Conservation (phyloP, 257 asterid species). For the Rauvolfia tetraphylla region DNA sequence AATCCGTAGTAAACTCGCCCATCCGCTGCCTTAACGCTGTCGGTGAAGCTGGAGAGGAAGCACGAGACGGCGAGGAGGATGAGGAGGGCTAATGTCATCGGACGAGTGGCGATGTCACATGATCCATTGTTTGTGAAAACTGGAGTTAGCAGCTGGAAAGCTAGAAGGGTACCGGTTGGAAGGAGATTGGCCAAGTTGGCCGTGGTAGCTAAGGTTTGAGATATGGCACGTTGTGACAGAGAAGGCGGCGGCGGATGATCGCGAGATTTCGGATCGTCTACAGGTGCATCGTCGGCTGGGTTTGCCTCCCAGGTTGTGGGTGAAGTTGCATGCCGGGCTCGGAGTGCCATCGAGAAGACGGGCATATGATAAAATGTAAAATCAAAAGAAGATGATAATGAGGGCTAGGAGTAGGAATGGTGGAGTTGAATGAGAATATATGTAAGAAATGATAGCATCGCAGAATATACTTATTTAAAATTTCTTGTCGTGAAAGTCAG, state of each 20-base stretch:
- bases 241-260: slow-evolving; percentile 10
- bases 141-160: slow-evolving; percentile 65
- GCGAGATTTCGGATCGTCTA: slow-evolving; percentile 12
- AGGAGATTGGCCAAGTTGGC: slow-evolving; percentile 73
- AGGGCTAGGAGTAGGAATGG: background rate
- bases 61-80: slow-evolving; percentile 37
- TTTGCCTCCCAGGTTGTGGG: background rate
- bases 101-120: slow-evolving; percentile 43
- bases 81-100: slow-evolving; percentile 39
- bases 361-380: too few species aligned
- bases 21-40: slow-evolving; percentile 39
- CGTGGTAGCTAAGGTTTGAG: slow-evolving; percentile 32
- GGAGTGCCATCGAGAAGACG: background rate
- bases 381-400: background rate
- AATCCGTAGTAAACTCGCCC: slow-evolving; percentile 54
- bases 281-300: background rate
- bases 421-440: background rate
- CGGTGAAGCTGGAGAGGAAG: slow-evolving; percentile 60
- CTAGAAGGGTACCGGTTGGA: slow-evolving; percentile 63
- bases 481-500: too few species aligned
- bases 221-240: slow-evolving; percentile 23
- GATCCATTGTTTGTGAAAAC: slow-evolving; percentile 54
- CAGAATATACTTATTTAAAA: too few species aligned
- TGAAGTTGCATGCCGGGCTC: background rate
- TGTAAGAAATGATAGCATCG: slow-evolving; percentile 1